phyloP scores from a whole-genome alignment of 2,329 filamentous ascomycete genomes.

The Botrytis tulipae region DNA sequence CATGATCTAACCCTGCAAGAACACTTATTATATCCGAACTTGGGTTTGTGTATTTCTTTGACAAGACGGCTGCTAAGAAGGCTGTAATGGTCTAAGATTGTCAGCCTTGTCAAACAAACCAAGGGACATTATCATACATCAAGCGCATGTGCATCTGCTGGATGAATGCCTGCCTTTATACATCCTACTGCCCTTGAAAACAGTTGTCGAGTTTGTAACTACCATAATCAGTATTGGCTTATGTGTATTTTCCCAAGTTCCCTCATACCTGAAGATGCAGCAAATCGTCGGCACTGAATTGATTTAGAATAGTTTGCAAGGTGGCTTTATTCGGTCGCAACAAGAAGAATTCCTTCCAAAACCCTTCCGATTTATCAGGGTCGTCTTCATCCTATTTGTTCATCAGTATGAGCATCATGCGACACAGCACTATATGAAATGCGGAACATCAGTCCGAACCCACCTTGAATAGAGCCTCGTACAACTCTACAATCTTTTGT shows the following conservation, averaged over 20 bases:
- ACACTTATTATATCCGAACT: slow-evolving; percentile 93
- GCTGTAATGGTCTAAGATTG: slow-evolving; percentile 75
- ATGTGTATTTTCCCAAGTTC: not conserved
- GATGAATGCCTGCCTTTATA: slow-evolving; percentile 58
- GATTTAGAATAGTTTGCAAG: slow-evolving; percentile 66
- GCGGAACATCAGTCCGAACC: slow-evolving; percentile 22
- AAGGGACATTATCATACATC: slow-evolving; percentile 60
- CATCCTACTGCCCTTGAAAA: slow-evolving; percentile 71
- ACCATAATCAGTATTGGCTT: slow-evolving; percentile 23
- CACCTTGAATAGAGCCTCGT: slow-evolving; percentile 79
- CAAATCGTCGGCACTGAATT: slow-evolving; percentile 71
- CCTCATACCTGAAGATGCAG: slow-evolving; percentile 65
- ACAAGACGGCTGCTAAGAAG: slow-evolving; percentile 78
- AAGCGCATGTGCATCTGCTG: slow-evolving; percentile 73
- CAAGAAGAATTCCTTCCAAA: slow-evolving; percentile 96
- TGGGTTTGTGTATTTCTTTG: slow-evolving; percentile 90
- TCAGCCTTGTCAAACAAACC: slow-evolving; percentile 41
- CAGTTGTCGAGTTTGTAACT: slow-evolving; percentile 53
- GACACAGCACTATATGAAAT: slow-evolving; percentile 8
- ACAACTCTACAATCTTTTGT: slow-evolving; percentile 89
- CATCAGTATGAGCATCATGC: slow-evolving; percentile 23
- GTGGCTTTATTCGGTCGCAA: slow-evolving; percentile 72
- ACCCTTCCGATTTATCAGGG: slow-evolving; percentile 76
- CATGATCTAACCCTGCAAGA: slow-evolving; percentile 82
- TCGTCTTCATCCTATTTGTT: slow-evolving; percentile 59